A percentile compares a stretch with the other conserved stretches of the same genome.
phyloP scores from a whole-genome alignment of 2,329 filamentous ascomycete genomes.

The Trichoderma sp. region DNA sequence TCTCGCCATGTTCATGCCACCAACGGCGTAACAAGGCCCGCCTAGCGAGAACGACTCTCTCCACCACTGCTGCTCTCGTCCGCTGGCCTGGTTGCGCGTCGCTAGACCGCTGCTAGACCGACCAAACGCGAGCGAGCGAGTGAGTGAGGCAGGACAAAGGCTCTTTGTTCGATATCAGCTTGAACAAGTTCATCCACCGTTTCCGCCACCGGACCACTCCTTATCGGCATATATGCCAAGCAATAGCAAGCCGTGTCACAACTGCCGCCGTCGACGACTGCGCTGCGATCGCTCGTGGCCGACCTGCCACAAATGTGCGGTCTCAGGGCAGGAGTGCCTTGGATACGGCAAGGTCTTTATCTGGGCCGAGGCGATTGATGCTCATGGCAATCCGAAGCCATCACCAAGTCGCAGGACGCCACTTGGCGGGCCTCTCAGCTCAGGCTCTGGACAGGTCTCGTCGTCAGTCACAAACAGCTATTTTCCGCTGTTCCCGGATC shows the following conservation, averaged over 20 bases:
- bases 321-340: conserved; percentile 58
- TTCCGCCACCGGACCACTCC: conserved; percentile 26
- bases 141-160: conserved; percentile 4
- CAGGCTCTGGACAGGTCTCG: conserved; percentile 15
- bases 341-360: conserved; percentile 63
- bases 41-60: conserved; percentile 23
- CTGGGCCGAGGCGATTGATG: conserved; percentile 58
- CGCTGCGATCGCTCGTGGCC: conserved; percentile 64
- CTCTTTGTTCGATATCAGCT: background rate
- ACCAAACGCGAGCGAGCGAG: conserved; percentile 9
- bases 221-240: conserved; percentile 36
- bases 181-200: background rate
- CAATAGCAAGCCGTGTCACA: conserved; percentile 27
- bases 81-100: conserved; percentile 22
- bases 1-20: conserved; percentile 24
- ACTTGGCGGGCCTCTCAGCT: conserved; percentile 20
- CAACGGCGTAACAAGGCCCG: conserved; percentile 21
- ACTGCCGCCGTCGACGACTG: conserved; percentile 41
- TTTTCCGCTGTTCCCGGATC: conserved; percentile 20
- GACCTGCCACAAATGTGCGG: conserved; percentile 60
- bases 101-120: conserved; percentile 19
- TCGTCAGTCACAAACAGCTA: conserved; percentile 21
- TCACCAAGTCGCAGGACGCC: conserved; percentile 31
- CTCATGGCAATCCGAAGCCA: conserved; percentile 49
- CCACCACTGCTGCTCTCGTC: conserved; percentile 9